Conservation (phyloP, 306 rosid species). For the Dryas alaskensis region DNA sequence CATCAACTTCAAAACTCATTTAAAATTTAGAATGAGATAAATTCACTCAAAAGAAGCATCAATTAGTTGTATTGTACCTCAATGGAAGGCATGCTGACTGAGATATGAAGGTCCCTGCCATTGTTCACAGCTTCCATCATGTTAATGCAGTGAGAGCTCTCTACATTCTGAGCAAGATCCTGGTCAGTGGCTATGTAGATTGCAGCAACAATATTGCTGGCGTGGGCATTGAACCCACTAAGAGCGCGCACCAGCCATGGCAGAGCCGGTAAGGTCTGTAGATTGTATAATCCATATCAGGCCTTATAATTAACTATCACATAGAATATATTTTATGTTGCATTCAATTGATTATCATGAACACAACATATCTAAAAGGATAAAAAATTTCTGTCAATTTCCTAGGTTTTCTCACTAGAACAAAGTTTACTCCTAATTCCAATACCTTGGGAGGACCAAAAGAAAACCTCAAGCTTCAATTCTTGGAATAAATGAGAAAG, state of each 20-base stretch:
- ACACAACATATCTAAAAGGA: no score
- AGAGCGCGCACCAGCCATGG: constrained; percentile 32
- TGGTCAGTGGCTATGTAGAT: constrained; percentile 34
- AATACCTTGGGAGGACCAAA: no score
- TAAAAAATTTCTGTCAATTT: no score
- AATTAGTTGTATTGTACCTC: constrained; percentile 19
- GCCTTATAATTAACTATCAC: no score
- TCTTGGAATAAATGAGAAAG: no score
- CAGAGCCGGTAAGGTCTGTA: constrained; percentile 17
- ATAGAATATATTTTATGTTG: no score
- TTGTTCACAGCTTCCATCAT: constrained; percentile 26
- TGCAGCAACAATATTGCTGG: constrained; percentile 32
- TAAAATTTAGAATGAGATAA: not conserved
- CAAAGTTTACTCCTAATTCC: no score
- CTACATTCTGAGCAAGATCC: constrained; percentile 37
- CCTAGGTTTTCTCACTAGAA: no score
- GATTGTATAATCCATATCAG: no score
- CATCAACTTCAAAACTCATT: not conserved
- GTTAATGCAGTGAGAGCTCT: constrained; percentile 34
- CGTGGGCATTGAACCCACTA: constrained; percentile 33
- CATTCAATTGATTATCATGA: no score
- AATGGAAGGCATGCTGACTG: constrained; percentile 33
- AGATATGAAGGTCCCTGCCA: constrained; percentile 24
- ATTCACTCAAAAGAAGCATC: not conserved
- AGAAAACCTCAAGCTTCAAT: no score